Percentiles rank a stretch among this genome's conserved stretches.
Conservation (phyloP, 2,329 filamentous ascomycete genomes). For the Ophiocordyceps camponoti-rufipedis region DNA sequence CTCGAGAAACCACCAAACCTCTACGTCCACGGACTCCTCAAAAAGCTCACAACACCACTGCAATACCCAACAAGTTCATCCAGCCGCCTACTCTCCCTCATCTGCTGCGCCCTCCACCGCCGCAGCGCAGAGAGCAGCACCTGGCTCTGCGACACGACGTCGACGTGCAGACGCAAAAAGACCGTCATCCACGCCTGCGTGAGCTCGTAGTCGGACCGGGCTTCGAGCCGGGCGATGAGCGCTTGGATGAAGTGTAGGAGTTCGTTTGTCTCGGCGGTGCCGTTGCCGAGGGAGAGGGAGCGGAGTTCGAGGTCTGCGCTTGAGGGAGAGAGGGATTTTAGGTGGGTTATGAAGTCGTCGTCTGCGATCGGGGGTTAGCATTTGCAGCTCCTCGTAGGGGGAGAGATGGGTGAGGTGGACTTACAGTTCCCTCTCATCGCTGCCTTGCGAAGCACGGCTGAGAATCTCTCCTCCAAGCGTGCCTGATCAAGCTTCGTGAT, state of each 20-base stretch:
- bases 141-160: constrained; percentile 31
- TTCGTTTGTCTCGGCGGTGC: constrained; percentile 42
- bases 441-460: constrained; percentile 34
- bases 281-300: constrained; percentile 38
- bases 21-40: constrained; percentile 43
- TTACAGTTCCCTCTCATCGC: constrained; percentile 41
- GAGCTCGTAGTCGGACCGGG: constrained; percentile 74
- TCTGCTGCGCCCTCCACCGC: constrained; percentile 57
- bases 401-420: constrained; percentile 10
- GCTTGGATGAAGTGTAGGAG: constrained; percentile 65
- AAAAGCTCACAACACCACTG: constrained; percentile 66
- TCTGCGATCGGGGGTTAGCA: constrained; percentile 21
- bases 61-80: constrained; percentile 72
- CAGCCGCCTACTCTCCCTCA: constrained; percentile 51
- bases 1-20: not conserved
- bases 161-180: constrained; percentile 63
- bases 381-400: constrained; percentile 6
- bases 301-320: constrained; percentile 83
- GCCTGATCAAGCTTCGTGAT: constrained; percentile 48
- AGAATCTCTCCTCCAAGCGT: constrained; percentile 39
- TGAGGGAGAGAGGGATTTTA: constrained; percentile 67
- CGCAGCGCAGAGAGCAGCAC: constrained; percentile 38
- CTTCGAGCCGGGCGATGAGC: constrained; percentile 49
- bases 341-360: constrained; percentile 51
- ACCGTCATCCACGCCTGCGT: constrained; percentile 97